Conservation (phyloP, 1,284 basidiomycete genomes). For the Volvariella volvacea region DNA sequence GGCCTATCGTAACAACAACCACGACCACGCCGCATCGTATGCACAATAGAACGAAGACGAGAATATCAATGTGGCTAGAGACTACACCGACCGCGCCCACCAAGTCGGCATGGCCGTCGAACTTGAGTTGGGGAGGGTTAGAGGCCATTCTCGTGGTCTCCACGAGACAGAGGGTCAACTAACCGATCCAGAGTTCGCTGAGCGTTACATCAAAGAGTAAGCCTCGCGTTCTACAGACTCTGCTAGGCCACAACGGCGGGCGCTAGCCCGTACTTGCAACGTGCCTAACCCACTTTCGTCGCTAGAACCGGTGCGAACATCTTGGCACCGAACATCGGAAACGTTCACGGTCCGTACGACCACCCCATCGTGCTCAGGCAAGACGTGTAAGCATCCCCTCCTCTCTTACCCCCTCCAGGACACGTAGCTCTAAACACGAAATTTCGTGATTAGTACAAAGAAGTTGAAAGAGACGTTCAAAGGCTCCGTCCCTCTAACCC, state of each 20-base stretch:
- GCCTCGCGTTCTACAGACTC: too few relatives aligned
- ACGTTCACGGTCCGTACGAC: conserved; percentile 39
- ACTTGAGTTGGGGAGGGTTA: conserved; percentile 41
- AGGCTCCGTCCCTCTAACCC: conserved; percentile 30
- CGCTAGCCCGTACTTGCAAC: not conserved
- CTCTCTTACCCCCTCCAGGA: not conserved
- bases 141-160: conserved; percentile 30
- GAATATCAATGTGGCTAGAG: conserved; percentile 38
- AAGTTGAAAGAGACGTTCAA: conserved; percentile 28
- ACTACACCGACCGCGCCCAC: conserved; percentile 36
- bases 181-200: conserved; percentile 37
- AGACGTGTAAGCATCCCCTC: conserved; percentile 23
- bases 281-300: not conserved
- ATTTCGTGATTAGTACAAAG: conserved; percentile 23
- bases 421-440: too few relatives aligned
- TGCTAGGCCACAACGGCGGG: not conserved
- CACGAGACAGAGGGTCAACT: conserved; percentile 36
- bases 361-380: conserved; percentile 40
- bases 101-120: conserved; percentile 38
- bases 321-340: conserved; percentile 42
- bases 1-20: too few relatives aligned
- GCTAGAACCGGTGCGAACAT: conserved; percentile 40
- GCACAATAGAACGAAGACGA: conserved; percentile 40
- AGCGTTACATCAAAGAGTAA: conserved; percentile 35
- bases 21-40: too few relatives aligned